These are phyloP conservation scores for Hypoxylon sp. DNA, from an alignment of 2,329 filamentous ascomycete genomes.

Conservation along the genomic window DNA sequence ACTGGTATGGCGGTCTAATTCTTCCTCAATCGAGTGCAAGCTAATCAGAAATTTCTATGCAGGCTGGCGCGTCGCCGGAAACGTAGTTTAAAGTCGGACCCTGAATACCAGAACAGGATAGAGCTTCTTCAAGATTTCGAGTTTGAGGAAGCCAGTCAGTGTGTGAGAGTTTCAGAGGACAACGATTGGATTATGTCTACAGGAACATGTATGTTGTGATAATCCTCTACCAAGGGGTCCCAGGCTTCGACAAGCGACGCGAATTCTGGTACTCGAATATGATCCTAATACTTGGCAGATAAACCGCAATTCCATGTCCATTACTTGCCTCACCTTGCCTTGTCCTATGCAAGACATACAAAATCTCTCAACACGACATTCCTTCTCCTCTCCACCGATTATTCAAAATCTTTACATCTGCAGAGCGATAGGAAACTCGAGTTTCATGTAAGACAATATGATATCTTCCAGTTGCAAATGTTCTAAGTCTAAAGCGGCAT, in stretches of 20 bases:
- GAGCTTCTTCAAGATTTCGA: conserved; percentile 98
- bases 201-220: conserved; percentile 69
- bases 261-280: not conserved
- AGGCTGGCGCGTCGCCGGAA: conserved; percentile 85
- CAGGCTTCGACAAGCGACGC: not conserved
- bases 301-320: conserved; percentile 94
- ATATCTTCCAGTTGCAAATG: not conserved
- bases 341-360: conserved; percentile 95
- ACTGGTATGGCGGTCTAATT: conserved; percentile 67
- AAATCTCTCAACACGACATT: conserved; percentile 93
- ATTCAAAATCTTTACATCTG: conserved; percentile 93
- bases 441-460: conserved; percentile 70
- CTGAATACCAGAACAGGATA: conserved; percentile 92
- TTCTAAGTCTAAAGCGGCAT: not conserved
- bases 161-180: conserved; percentile 91
- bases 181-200: conserved; percentile 98
- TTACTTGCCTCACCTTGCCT: conserved; percentile 89
- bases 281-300: conserved; percentile 37
- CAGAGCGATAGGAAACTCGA: conserved; percentile 93
- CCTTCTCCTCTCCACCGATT: conserved; percentile 87
- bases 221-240: not conserved
- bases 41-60: conserved; percentile 18
- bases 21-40: not conserved
- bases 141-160: conserved; percentile 94
- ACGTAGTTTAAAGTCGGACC: conserved; percentile 89